Evolutionary conservation across 257 asterid genomes (phyloP).

Genomic region (Lycium ferocissimum): DNA sequence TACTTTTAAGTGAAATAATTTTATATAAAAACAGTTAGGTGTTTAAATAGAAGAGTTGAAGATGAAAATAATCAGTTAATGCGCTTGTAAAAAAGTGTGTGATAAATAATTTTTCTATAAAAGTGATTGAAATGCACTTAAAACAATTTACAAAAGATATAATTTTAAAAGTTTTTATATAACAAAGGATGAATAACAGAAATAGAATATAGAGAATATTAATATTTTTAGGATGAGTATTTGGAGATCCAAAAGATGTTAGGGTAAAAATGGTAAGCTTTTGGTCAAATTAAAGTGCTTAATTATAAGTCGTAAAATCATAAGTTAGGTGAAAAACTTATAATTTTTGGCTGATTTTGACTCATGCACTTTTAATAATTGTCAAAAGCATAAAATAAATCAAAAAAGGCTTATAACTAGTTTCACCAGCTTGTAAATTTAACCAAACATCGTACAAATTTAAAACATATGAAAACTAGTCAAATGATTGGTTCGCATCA

Average conservation of each 20-base stretch:
- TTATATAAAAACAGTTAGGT: no score
- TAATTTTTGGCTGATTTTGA: neutral
- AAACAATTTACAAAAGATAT: no score
- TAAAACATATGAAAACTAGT: neutral
- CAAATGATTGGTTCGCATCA: neutral
- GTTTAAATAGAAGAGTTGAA: neutral
- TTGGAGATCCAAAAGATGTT: neutral
- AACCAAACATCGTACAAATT: neutral
- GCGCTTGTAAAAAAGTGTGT: neutral
- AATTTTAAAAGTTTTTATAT: no score
- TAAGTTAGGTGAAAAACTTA: neutral
- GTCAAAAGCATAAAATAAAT: neutral
- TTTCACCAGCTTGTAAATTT: neutral
- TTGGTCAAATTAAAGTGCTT: neutral
- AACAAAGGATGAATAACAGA: no score
- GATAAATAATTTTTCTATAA: neutral
- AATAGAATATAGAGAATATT: no score
- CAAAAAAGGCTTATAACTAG: no score
- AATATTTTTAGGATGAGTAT: no score
- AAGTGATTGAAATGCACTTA: no score
- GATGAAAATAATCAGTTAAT: neutral
- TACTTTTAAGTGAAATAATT: neutral
- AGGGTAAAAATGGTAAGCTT: neutral
- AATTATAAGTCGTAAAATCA: neutral
- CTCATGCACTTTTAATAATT: no score